Conservation (phyloP, 306 rosid genomes). For the Cucumis cinereus region DNA sequence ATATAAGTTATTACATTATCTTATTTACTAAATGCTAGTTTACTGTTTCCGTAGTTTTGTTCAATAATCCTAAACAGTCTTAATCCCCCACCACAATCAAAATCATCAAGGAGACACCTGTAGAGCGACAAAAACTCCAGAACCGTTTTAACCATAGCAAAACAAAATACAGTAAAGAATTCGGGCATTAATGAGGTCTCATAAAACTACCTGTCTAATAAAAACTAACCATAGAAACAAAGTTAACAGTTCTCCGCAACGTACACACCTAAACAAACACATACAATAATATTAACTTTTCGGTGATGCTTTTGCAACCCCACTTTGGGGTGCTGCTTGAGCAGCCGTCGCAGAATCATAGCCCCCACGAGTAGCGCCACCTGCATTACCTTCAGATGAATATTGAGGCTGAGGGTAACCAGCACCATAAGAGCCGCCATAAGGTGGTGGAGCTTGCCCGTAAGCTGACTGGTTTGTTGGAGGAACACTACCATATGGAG, state of each 20-base stretch:
- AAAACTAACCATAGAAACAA: slow-evolving; percentile 15
- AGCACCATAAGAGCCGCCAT: slow-evolving; percentile 46
- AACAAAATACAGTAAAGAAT: neutral
- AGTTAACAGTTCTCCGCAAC: neutral
- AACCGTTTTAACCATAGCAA: neutral
- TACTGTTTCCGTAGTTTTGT: no score
- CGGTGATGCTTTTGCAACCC: slow-evolving; percentile 75
- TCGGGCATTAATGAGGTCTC: neutral
- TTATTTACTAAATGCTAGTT: no score
- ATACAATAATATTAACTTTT: slow-evolving; percentile 32
- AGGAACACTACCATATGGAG: slow-evolving; percentile 67
- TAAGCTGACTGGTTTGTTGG: slow-evolving; percentile 55
- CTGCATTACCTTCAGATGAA: slow-evolving; percentile 43
- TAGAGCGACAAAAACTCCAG: neutral
- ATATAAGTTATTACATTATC: no score
- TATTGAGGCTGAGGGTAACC: slow-evolving; percentile 68
- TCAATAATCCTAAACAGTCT: no score
- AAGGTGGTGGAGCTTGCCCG: slow-evolving; percentile 66
- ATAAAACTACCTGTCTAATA: neutral
- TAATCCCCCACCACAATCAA: no score
- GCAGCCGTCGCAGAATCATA: slow-evolving; percentile 43
- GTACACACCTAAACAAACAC: neutral
- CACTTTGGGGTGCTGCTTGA: slow-evolving; percentile 37
- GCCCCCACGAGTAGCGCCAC: slow-evolving; percentile 29
- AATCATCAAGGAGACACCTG: no score